Percentiles rank a stretch among this genome's conserved stretches.
Conservation (phyloP, 192 early-diverging fungal species). For the Phycomyces nitens region DNA sequence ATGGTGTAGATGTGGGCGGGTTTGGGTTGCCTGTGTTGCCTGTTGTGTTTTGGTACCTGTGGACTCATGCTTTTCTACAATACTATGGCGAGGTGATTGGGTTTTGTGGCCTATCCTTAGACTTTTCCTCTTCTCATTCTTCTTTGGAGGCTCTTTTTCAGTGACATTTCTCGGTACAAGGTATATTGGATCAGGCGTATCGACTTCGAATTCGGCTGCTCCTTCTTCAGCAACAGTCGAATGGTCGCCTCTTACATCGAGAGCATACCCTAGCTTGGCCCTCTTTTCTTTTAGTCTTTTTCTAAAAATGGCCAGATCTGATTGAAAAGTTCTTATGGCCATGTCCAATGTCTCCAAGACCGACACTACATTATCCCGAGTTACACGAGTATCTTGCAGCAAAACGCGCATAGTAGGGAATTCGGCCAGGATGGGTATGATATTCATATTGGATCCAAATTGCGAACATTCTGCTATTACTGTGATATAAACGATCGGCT, state of each 20-base stretch:
- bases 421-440: constrained; percentile 50
- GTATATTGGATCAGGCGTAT: neutral
- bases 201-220: constrained; percentile 2
- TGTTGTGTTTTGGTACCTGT: neutral
- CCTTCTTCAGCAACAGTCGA: constrained; percentile 5
- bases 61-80: neutral
- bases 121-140: neutral
- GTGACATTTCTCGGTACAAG: neutral
- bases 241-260: constrained; percentile 36
- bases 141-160: neutral
- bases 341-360: constrained; percentile 39
- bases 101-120: neutral
- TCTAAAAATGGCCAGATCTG: constrained; percentile 40
- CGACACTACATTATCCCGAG: constrained; percentile 25
- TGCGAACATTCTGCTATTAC: constrained; percentile 60
- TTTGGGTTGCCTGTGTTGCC: neutral
- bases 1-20: neutral
- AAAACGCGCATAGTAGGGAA: constrained; percentile 59
- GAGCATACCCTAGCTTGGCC: constrained; percentile 41
- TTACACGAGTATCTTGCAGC: constrained; percentile 46
- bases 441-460: constrained; percentile 55
- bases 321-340: constrained; percentile 41
- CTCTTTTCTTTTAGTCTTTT: constrained; percentile 36
- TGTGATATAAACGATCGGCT: constrained; percentile 42
- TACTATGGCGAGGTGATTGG: neutral